phyloP scores from a whole-genome alignment of 495 filamentous ascomycete species.

The Neurospora tetraspora region DNA sequence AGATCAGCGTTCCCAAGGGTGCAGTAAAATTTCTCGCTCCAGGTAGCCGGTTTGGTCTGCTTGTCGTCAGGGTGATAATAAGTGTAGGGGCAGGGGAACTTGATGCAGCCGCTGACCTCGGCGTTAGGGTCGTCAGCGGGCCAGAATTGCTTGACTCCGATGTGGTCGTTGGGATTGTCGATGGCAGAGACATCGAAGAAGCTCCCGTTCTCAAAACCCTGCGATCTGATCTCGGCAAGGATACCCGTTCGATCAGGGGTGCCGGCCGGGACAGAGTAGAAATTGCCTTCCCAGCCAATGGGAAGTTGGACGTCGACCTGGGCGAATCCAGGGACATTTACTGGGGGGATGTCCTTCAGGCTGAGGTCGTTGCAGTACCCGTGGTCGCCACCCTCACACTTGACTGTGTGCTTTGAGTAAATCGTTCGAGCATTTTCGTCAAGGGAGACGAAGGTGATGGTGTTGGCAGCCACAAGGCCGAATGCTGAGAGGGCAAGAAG shows the following conservation, averaged over 20 bases:
- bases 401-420: slow-evolving; percentile 23
- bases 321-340: slow-evolving; percentile 23
- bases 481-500: slow-evolving; percentile 19
- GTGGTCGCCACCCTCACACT: neutral
- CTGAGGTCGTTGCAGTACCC: slow-evolving; percentile 12
- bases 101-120: slow-evolving; percentile 33
- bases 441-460: slow-evolving; percentile 38
- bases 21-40: slow-evolving; percentile 25
- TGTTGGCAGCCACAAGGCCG: slow-evolving; percentile 28
- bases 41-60: slow-evolving; percentile 32
- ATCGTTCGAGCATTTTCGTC: slow-evolving; percentile 35
- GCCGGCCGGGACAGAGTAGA: slow-evolving; percentile 33
- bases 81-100: slow-evolving; percentile 37
- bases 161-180: slow-evolving; percentile 35
- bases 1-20: slow-evolving; percentile 26
- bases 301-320: slow-evolving; percentile 27
- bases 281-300: slow-evolving; percentile 37
- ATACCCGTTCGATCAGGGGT: slow-evolving; percentile 30
- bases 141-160: slow-evolving; percentile 37
- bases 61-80: slow-evolving; percentile 42
- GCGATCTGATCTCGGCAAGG: slow-evolving; percentile 42
- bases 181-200: slow-evolving; percentile 48
- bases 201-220: slow-evolving; percentile 29
- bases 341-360: slow-evolving; percentile 7
- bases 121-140: slow-evolving; percentile 18